Conservation (phyloP, 2,329 filamentous ascomycete species). For the Helicocarpus griseus region DNA sequence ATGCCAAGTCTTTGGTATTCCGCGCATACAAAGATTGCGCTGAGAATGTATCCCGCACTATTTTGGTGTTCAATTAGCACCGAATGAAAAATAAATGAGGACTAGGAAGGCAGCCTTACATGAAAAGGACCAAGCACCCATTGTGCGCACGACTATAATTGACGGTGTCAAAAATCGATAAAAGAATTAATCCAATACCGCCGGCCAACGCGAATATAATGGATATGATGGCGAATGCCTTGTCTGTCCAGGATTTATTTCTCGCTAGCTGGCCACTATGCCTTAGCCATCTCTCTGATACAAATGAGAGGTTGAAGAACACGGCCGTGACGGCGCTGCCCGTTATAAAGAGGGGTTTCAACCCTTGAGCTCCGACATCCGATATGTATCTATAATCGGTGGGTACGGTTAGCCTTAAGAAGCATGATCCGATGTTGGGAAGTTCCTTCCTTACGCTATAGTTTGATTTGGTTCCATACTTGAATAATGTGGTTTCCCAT, state of each 20-base stretch:
- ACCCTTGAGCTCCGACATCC: constrained; percentile 48
- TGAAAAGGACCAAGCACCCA: constrained; percentile 71
- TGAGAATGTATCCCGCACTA: constrained; percentile 65
- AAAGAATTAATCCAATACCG: constrained; percentile 67
- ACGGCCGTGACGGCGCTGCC: constrained; percentile 57
- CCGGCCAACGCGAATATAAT: constrained; percentile 61
- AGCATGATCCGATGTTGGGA: neutral
- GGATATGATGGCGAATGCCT: constrained; percentile 28
- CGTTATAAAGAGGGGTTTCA: constrained; percentile 55
- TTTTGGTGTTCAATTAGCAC: neutral
- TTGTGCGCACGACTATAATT: constrained; percentile 59
- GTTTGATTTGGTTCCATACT: constrained; percentile 43
- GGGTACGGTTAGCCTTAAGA: constrained; percentile 2
- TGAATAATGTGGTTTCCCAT: constrained; percentile 43
- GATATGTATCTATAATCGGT: constrained; percentile 31
- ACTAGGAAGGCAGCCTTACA: constrained; percentile 32
- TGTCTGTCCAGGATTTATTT: constrained; percentile 47
- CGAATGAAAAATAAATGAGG: too few species aligned
- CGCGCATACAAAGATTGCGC: constrained; percentile 78
- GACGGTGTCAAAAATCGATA: constrained; percentile 79
- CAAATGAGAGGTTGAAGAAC: constrained; percentile 70
- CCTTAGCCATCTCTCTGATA: constrained; percentile 74
- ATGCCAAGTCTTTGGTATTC: constrained; percentile 82
- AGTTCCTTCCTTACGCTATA: constrained; percentile 41
- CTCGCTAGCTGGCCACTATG: constrained; percentile 68